These are phyloP conservation scores for Anaeromyces robustus DNA, from an alignment of 192 early-diverging fungal genomes.

Conservation along the genomic window DNA sequence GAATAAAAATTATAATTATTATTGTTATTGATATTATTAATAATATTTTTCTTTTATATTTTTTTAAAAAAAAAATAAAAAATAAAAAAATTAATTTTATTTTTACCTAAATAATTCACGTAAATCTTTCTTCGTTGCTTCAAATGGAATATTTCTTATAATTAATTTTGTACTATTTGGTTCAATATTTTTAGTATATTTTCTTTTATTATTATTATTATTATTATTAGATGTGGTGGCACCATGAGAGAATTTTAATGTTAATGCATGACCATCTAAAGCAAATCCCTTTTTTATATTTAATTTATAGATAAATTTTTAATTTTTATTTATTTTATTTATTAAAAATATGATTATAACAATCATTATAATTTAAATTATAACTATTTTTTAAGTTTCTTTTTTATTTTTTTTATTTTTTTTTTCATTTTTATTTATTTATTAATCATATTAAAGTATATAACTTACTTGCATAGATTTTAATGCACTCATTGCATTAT, in stretches of 20 bases:
- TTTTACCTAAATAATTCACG: constrained; percentile 66
- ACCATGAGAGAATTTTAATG: constrained; percentile 79
- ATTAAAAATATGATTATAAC: not conserved
- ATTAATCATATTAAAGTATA: too few species aligned
- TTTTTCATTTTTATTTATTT: not conserved
- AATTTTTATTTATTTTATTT: too few species aligned
- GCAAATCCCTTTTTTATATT: constrained; percentile 29
- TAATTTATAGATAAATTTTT: too few species aligned
- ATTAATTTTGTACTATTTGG: constrained; percentile 72
- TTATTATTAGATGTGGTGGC: constrained; percentile 21
- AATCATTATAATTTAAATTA: not conserved
- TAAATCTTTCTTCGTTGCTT: constrained; percentile 88
- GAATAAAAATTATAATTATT: not conserved
- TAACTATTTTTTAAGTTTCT: not conserved
- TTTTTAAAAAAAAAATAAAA: not conserved
- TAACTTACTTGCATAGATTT: constrained; percentile 62
- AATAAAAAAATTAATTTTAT: not conserved
- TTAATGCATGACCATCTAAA: constrained; percentile 75
- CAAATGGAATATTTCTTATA: constrained; percentile 90
- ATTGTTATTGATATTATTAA: not conserved
- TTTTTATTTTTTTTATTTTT: not conserved
- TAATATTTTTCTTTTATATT: too few species aligned
- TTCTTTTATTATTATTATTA: constrained; percentile 13
- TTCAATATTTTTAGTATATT: constrained; percentile 26
- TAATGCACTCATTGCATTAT: constrained; percentile 68